Evolutionary conservation across 2,329 filamentous ascomycete species (phyloP).

Genomic region (Penicillium crustosum): DNA sequence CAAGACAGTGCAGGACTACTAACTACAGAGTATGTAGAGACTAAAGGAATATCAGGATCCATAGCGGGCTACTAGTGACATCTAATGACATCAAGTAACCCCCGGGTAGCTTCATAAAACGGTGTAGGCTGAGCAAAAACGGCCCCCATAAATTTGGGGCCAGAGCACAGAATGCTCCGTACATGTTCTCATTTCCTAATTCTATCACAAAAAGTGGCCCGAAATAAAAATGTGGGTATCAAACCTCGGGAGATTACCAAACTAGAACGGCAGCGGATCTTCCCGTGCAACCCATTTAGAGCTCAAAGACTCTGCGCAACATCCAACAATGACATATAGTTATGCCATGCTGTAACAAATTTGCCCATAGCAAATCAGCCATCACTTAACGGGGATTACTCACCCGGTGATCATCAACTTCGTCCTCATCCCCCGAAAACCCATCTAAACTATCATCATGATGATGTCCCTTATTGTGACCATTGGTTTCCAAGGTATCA

Average conservation of each 20-base stretch:
- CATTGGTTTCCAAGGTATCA: constrained; percentile 44
- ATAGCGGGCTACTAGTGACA: neutral
- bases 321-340: neutral
- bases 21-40: neutral
- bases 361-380: neutral
- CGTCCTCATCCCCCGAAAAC: constrained; percentile 13
- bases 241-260: constrained; percentile 1
- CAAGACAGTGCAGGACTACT: neutral
- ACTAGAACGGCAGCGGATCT: neutral
- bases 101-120: neutral
- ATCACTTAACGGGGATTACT: neutral
- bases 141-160: neutral
- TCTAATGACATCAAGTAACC: neutral
- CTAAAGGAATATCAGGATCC: neutral
- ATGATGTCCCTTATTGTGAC: constrained; percentile 11
- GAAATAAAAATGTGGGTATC: neutral
- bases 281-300: constrained; percentile 4
- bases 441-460: constrained; percentile 12
- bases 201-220: neutral
- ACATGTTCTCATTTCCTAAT: neutral
- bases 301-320: neutral
- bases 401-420: constrained; percentile 3
- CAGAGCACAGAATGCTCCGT: neutral
- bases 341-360: neutral
- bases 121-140: neutral